Percentiles rank a stretch among this genome's conserved stretches.
These are phyloP conservation scores for Iberis pinnata DNA, from an alignment of 345 rosid species.

Conservation along the genomic window DNA sequence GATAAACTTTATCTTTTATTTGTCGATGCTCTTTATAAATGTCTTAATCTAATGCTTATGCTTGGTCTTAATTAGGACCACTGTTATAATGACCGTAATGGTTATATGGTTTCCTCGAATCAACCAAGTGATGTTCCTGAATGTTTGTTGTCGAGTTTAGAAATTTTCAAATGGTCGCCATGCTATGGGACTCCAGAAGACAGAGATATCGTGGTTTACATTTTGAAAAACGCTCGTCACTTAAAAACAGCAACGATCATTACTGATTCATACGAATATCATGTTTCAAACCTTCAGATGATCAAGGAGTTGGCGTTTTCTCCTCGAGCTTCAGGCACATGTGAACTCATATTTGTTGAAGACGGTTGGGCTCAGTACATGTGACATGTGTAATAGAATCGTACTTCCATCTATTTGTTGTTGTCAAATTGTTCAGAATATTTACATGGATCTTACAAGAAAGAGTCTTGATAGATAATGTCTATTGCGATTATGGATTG, in stretches of 20 bases:
- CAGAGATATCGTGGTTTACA: not conserved
- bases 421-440: too few species aligned
- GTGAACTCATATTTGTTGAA: not conserved
- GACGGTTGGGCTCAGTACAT: too few species aligned
- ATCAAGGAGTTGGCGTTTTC: not conserved
- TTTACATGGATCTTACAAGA: too few species aligned
- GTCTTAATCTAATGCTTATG: not conserved
- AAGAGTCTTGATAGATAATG: too few species aligned
- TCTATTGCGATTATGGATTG: too few species aligned
- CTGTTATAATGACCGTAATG: rapidly evolving
- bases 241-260: not conserved
- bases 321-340: not conserved
- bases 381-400: too few species aligned
- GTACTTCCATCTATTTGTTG: too few species aligned
- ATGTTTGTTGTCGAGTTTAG: slow-evolving; percentile 12
- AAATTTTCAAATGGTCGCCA: not conserved
- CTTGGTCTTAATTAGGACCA: not conserved
- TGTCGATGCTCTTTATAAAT: not conserved
- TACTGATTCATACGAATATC: not conserved
- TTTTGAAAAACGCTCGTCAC: not conserved
- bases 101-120: not conserved
- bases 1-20: not conserved
- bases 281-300: not conserved
- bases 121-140: not conserved
- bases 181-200: not conserved